Evolutionary conservation across 768 basidiomycete genomes (phyloP), one percentile per base, ranked within the genome.

Genomic region (Kwoniella newhampshirensis): DNA sequence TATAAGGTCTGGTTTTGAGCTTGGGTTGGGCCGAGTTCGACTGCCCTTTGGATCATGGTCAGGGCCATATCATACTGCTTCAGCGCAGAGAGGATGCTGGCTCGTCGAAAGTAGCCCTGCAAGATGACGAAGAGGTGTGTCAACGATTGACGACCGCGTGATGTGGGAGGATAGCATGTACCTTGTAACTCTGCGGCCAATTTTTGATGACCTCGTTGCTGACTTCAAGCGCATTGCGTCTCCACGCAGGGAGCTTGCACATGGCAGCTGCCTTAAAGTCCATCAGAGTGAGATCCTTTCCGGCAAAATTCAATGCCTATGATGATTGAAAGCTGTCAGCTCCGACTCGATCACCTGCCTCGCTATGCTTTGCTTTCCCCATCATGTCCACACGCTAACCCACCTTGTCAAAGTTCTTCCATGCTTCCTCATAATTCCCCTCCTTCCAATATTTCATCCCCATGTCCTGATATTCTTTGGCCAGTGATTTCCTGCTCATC

Each of bases 361-460:
- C n/a, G n/a, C n/a, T n/a, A n/a, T n/a, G n/a, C n/a, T n/a, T n/a
- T n/a, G n/a, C n/a, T n/a, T n/a, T n/a, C n/a, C n/a, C n/a, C n/a
- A n/a, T n/a, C n/a, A n/a, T n/a, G n/a, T n/a, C n/a, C n/a, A n/a
- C n/a, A n/a, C n/a, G n/a, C n/a, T n/a, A n/a, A n/a, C n/a, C n/a
- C n/a, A 56, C 59, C 59, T 61, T 61, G 54, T 61, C 46, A 48
- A 61, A 56, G 20, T 56, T 43, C 20, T 43, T 26, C 23, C 37
- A 44, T 13, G 59, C 59, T 15, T 27, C 54, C 18, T 27, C 42
- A 35, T 50, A 61, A 9, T 55, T 35, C n/a, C 21, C 50, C 41
- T 55, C 59, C 2, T 18, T 20, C 12, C 49, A 45, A 5, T 44
- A 39, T 20, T 26, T 32, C 25, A 18, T 39, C n/a, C 59, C 54